Evolutionary conservation across 805 yeast species (phyloP).

Genomic region (Candida argentea): DNA sequence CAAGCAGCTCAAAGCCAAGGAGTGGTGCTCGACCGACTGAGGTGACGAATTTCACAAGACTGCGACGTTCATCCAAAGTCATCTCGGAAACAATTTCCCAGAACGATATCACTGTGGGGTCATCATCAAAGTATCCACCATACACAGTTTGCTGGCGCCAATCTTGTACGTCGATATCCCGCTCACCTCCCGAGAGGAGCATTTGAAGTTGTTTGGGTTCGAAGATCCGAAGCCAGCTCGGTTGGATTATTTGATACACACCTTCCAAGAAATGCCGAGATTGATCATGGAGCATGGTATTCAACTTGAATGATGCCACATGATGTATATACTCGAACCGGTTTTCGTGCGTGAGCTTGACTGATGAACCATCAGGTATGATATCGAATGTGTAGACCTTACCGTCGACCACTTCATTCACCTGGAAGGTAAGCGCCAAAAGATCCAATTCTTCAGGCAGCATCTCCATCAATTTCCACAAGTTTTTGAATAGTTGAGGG

Average conservation of each 20-base stretch:
- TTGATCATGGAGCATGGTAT: conserved; percentile 48
- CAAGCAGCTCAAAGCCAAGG: conserved; percentile 55
- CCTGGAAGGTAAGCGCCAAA: conserved; percentile 58
- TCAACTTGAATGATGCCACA: conserved; percentile 70
- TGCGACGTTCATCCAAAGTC: conserved; percentile 47
- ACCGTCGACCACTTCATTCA: conserved; percentile 37
- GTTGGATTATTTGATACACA: conserved; percentile 53
- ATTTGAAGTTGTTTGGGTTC: conserved; percentile 75
- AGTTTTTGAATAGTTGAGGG: conserved; percentile 48
- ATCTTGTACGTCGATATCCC: conserved; percentile 62
- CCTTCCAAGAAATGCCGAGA: conserved; percentile 62
- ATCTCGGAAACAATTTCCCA: conserved; percentile 74
- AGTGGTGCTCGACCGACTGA: conserved; percentile 89
- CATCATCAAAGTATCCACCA: conserved; percentile 50
- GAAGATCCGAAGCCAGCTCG: conserved; percentile 76
- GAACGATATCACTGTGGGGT: conserved; percentile 51
- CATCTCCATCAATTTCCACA: conserved; percentile 53
- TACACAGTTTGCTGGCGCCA: conserved; percentile 51
- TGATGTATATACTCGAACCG: conserved; percentile 66
- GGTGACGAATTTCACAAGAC: conserved; percentile 79
- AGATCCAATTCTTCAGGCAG: conserved; percentile 43
- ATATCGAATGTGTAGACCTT: conserved; percentile 39
- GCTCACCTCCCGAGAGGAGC: conserved; percentile 63
- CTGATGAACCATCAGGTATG: conserved; percentile 43
- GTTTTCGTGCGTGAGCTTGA: conserved; percentile 50